These are phyloP conservation scores for Cladosporium halotolerans DNA, from an alignment of 2,329 filamentous ascomycete species.

Conservation along the genomic window DNA sequence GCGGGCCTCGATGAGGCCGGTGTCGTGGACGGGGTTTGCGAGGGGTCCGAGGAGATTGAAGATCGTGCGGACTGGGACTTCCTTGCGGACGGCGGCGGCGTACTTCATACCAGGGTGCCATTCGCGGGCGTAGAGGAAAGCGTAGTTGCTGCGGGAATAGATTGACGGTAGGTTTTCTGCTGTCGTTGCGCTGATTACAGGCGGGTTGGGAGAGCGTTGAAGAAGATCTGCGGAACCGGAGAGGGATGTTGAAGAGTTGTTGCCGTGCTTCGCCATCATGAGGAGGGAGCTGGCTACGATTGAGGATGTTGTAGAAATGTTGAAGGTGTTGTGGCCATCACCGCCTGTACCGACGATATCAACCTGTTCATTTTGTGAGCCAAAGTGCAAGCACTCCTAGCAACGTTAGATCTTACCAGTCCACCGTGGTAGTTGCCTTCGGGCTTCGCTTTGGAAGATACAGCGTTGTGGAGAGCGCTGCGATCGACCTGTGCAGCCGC, in stretches of 20 bases:
- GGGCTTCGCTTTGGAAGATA: conserved; percentile 54
- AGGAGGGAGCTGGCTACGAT: conserved; percentile 84
- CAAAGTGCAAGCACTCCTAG: background rate
- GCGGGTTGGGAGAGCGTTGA: conserved; percentile 67
- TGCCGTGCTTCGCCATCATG: conserved; percentile 89
- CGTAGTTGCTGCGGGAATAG: conserved; percentile 80
- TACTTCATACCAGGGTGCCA: conserved; percentile 95
- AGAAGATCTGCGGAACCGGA: conserved; percentile 93
- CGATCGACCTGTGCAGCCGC: conserved; percentile 69
- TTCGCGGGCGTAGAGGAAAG: conserved; percentile 89
- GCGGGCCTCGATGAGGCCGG: conserved; percentile 68
- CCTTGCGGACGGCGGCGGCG: conserved; percentile 76
- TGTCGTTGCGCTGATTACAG: conserved; percentile 66
- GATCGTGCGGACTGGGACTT: conserved; percentile 89
- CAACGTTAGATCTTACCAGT: conserved; percentile 53
- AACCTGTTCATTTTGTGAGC: conserved; percentile 42
- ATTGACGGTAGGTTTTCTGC: conserved; percentile 65
- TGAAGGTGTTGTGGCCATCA: conserved; percentile 96
- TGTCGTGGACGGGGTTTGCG: conserved; percentile 79
- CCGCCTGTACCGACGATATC: conserved; percentile 98
- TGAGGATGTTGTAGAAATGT: conserved; percentile 90
- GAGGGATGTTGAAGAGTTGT: conserved; percentile 88
- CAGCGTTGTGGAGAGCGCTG: conserved; percentile 52
- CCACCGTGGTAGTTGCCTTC: conserved; percentile 77
- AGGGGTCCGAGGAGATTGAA: conserved; percentile 95